These are phyloP conservation scores for Clonostachys sp. DNA, from an alignment of 2,329 filamentous ascomycete genomes.

Conservation along the genomic window DNA sequence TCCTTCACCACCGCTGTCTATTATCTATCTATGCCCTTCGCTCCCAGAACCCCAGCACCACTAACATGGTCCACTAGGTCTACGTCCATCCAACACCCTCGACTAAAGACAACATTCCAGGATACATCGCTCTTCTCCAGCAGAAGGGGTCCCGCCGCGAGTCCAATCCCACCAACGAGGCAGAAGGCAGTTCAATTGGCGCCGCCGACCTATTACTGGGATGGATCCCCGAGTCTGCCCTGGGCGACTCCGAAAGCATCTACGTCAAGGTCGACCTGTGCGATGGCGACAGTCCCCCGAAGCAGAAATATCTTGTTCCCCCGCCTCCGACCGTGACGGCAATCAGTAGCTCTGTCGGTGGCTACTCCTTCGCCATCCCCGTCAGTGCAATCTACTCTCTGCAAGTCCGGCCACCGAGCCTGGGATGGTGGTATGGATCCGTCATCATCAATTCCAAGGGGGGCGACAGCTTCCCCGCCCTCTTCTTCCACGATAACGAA, in stretches of 20 bases:
- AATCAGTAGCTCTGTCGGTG: constrained; percentile 65
- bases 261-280: constrained; percentile 95
- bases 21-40: neutral
- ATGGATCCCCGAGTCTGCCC: constrained; percentile 86
- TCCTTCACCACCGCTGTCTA: neutral
- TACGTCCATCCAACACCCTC: constrained; percentile 94
- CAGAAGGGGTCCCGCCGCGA: constrained; percentile 60
- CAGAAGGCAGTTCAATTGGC: constrained; percentile 33
- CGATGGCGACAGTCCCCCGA: constrained; percentile 74
- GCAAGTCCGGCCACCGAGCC: constrained; percentile 81
- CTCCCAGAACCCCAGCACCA: neutral
- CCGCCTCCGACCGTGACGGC: constrained; percentile 82
- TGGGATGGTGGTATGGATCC: constrained; percentile 98
- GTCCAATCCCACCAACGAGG: constrained; percentile 13
- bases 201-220: constrained; percentile 79
- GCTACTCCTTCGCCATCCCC: constrained; percentile 89
- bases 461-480: constrained; percentile 88
- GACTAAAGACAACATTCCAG: constrained; percentile 90
- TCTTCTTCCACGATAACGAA: constrained; percentile 97
- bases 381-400: constrained; percentile 88
- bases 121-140: constrained; percentile 88
- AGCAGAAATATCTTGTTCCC: constrained; percentile 85
- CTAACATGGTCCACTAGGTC: constrained; percentile 50
- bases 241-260: constrained; percentile 80
- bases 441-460: constrained; percentile 86